Percentiles rank a stretch among this genome's conserved stretches.
These are phyloP conservation scores for Calendula officinalis DNA, from an alignment of 129 eudicot genomes.

Conservation along the genomic window DNA sequence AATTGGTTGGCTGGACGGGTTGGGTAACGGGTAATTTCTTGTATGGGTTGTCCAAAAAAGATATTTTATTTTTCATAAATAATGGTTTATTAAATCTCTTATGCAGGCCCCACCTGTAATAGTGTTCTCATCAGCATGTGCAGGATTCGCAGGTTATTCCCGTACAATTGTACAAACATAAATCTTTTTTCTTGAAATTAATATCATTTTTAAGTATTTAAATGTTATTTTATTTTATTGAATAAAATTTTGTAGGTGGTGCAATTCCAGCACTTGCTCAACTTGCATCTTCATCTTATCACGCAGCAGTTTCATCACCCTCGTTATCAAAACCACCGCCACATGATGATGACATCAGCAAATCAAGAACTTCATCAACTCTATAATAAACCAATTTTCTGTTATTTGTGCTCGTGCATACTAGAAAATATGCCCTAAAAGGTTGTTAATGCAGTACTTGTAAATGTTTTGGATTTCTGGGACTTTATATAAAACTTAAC, in stretches of 20 bases:
- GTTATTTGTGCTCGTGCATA: no score
- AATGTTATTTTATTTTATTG: no score
- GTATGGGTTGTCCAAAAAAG: neutral
- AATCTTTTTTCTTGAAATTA: slow-evolving; percentile 3
- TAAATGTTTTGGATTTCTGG: slow-evolving; percentile 19
- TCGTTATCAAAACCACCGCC: slow-evolving; percentile 55
- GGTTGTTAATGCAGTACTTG: slow-evolving; percentile 3
- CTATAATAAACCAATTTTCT: slow-evolving; percentile 24
- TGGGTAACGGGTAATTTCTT: no score
- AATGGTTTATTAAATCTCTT: neutral
- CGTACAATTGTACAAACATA: neutral
- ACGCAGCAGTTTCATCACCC: slow-evolving; percentile 59
- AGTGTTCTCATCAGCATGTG: slow-evolving; percentile 88
- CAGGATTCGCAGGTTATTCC: slow-evolving; percentile 74
- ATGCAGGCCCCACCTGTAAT: slow-evolving; percentile 94
- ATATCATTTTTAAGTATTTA: neutral
- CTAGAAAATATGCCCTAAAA: slow-evolving; percentile 7
- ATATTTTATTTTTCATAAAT: no score
- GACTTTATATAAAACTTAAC: neutral
- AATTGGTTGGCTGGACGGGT: neutral
- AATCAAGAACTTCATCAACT: slow-evolving; percentile 58
- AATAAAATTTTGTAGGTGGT: slow-evolving; percentile 62
- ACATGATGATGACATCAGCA: slow-evolving; percentile 45
- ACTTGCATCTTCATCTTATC: slow-evolving; percentile 86
- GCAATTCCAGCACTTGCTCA: slow-evolving; percentile 89